A percentile compares a stretch with the other conserved stretches of the same genome.
Conservation (phyloP, 306 rosid species). For the Acacia crassicarpa region DNA sequence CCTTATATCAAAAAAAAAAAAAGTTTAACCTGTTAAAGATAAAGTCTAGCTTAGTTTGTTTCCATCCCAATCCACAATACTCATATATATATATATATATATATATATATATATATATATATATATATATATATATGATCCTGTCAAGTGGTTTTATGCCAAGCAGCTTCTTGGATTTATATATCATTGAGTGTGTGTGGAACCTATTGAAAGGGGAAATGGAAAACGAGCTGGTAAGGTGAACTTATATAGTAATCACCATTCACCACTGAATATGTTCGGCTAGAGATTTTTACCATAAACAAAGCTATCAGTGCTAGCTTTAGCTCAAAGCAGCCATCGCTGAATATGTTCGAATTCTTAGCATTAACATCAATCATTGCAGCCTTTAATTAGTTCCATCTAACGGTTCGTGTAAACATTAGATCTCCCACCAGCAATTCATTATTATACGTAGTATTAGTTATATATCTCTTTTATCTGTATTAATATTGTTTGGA, state of each 20-base stretch:
- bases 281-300: neutral
- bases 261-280: neutral
- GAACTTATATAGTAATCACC: neutral
- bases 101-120: too few relatives aligned
- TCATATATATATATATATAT: too few relatives aligned
- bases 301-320: neutral
- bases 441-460: neutral
- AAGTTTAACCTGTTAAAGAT: too few relatives aligned
- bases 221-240: neutral
- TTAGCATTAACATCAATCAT: neutral
- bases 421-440: neutral
- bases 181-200: neutral
- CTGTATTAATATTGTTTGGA: neutral
- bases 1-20: too few relatives aligned
- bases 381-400: neutral
- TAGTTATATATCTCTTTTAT: neutral
- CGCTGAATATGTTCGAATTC: conserved; percentile 5
- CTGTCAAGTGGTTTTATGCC: too few relatives aligned
- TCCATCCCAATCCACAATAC: too few relatives aligned
- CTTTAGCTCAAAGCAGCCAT: neutral
- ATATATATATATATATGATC: too few relatives aligned
- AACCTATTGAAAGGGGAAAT: neutral
- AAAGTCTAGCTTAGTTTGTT: too few relatives aligned
- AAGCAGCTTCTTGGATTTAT: neutral
- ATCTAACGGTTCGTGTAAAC: too few relatives aligned